Conservation (phyloP, 208 protist genomes). For the Trypanosoma scelopori region DNA sequence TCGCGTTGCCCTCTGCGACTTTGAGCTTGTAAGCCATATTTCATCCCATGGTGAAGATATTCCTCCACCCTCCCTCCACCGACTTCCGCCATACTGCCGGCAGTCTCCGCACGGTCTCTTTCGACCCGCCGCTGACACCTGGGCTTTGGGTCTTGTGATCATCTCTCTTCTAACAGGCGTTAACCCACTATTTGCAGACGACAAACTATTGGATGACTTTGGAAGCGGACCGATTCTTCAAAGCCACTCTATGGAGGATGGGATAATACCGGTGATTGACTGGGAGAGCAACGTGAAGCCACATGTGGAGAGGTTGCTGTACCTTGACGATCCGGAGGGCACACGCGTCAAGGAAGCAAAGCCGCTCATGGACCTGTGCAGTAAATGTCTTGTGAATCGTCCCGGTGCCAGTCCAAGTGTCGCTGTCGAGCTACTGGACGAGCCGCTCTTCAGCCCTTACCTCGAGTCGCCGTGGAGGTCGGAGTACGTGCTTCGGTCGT, state of each 20-base stretch:
- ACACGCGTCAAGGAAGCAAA: conserved; percentile 19
- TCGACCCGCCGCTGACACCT: conserved; percentile 53
- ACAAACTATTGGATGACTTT: conserved; percentile 72
- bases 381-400: conserved; percentile 64
- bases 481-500: conserved; percentile 6
- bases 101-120: conserved; percentile 73
- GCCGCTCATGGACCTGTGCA: conserved; percentile 52
- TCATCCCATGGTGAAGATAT: conserved; percentile 12
- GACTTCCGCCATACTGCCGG: conserved; percentile 58
- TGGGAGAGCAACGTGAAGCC: conserved; percentile 71
- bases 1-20: conserved; percentile 76
- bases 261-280: conserved; percentile 40
- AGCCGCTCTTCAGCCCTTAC: conserved; percentile 49
- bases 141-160: conserved; percentile 64
- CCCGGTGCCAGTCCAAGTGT: conserved; percentile 25
- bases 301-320: conserved; percentile 51
- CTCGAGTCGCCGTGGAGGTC: conserved; percentile 18
- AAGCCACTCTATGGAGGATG: conserved; percentile 26
- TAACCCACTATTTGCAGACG: conserved; percentile 65
- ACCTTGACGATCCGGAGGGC: conserved; percentile 27
- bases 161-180: conserved; percentile 77
- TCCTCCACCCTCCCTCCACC: conserved; percentile 5
- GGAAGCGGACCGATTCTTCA: conserved; percentile 63
- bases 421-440: conserved; percentile 41
- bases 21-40: conserved; percentile 71